Base-by-base conservation (phyloP, 2,329 filamentous ascomycete genomes). In the Beauveria sp. region DNA sequence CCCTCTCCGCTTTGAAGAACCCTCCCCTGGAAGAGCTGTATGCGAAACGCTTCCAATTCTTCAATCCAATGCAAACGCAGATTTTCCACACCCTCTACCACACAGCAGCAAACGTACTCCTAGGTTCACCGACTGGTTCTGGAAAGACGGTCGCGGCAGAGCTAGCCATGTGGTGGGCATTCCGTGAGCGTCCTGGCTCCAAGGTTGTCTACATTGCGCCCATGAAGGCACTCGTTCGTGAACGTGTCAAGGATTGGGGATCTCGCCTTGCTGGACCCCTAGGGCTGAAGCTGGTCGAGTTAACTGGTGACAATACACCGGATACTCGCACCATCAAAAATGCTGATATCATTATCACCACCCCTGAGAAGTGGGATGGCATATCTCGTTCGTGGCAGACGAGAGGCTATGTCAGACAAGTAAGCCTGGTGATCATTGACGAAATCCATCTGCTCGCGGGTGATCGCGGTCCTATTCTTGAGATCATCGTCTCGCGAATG, bases 291-390 rank as follows among this genome's bases (percentile, higher is more conserved):
- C 80, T 99, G 22, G 95, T 99, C 18, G 95, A 99, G 75, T 79
- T 99, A 78, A 99, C 96, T 14, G 93, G 80, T 79, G 95, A 99
- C 77, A 99, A 98, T 70, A 99, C 96, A 0, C 96, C 96, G 0
- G 95, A 99, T 71, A 99, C 95, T 0, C 84, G 91, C 56, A 97
- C 93, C 0, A 99, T 99, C 68, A 86, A 93, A 67, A 89, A 98
- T 71, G 95, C 95, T 3, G 95, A 99, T 72, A 91, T 99, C 65
- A 99, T 99, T 69, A 92, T 99, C 69, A 99, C 95, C 0, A 99
- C 96, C 0, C 96, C 95, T n/a, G 95, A 99, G 77, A 99, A 99
- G 73, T 99, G 95, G 95, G 96, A 99, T 72, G 96, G 96, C 84
- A 98, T 99, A 67, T 96, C 91, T 68, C 90, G 95, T 83, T 96